Conservation (phyloP, 2,329 filamentous ascomycete species). For the Colletotrichum somersetense region DNA sequence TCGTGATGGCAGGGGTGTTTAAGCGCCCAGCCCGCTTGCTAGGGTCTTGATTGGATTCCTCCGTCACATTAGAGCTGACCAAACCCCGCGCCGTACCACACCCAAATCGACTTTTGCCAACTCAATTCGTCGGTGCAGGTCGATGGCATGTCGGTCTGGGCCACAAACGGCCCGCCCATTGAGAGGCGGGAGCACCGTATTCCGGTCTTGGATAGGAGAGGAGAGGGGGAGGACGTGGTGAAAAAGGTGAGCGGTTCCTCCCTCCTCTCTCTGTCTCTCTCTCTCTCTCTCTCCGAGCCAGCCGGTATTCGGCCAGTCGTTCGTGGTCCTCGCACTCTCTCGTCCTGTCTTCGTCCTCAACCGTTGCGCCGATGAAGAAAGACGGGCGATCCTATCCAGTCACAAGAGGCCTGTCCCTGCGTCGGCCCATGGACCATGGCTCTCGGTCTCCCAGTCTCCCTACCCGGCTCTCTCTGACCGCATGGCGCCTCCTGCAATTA, state of each 20-base stretch:
- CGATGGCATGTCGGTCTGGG: slow-evolving; percentile 17
- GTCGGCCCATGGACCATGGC: slow-evolving; percentile 17
- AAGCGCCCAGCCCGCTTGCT: slow-evolving; percentile 52
- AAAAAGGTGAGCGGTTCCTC: slow-evolving; percentile 37
- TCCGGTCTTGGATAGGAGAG: neutral
- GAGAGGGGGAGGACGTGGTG: neutral
- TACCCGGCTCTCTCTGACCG: slow-evolving; percentile 34
- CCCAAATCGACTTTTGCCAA: slow-evolving; percentile 33
- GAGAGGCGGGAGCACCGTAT: slow-evolving; percentile 22
- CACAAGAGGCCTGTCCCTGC: slow-evolving; percentile 24
- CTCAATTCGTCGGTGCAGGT: slow-evolving; percentile 39
- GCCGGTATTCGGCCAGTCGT: neutral
- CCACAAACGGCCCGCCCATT: slow-evolving; percentile 23
- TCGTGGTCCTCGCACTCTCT: slow-evolving; percentile 14
- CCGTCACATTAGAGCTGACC: slow-evolving; percentile 32
- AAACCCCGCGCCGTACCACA: slow-evolving; percentile 43
- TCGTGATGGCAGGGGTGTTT: slow-evolving; percentile 51
- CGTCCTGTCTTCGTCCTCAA: slow-evolving; percentile 14
- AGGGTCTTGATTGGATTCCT: slow-evolving; percentile 46
- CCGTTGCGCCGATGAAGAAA: slow-evolving; percentile 12
- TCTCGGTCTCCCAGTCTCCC: neutral
- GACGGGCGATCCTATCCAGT: slow-evolving; percentile 3
- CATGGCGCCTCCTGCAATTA: slow-evolving; percentile 34
- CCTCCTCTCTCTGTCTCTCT: too few relatives aligned
- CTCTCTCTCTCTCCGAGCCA: neutral